Percentiles rank a stretch among this genome's conserved stretches.
phyloP scores from a whole-genome alignment of 2,329 filamentous ascomycete species.

The Colletotrichum tofieldiae region DNA sequence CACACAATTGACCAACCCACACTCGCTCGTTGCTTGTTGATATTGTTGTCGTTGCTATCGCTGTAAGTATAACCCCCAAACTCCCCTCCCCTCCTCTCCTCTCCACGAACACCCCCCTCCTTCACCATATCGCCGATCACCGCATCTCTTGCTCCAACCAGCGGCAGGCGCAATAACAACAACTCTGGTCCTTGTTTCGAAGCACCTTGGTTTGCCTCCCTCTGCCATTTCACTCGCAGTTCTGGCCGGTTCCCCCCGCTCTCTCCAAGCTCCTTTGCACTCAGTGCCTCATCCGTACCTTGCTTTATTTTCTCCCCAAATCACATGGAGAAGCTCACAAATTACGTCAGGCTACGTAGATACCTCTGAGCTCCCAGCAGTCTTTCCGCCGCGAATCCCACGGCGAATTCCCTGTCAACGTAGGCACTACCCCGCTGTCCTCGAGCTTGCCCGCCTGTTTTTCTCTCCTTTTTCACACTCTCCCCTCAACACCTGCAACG shows the following conservation, averaged over 20 bases:
- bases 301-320: slow-evolving; percentile 1
- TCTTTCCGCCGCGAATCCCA: slow-evolving; percentile 29
- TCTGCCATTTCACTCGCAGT: slow-evolving; percentile 9
- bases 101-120: not conserved
- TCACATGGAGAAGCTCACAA: slow-evolving; percentile 40
- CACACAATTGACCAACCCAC: slow-evolving; percentile 17
- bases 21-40: slow-evolving; percentile 31
- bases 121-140: slow-evolving; percentile 30
- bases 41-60: slow-evolving; percentile 24
- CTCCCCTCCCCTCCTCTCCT: not conserved
- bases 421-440: slow-evolving; percentile 38
- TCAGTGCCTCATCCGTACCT: slow-evolving; percentile 6
- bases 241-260: slow-evolving; percentile 8
- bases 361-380: slow-evolving; percentile 29
- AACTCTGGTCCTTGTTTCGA: slow-evolving; percentile 11
- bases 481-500: slow-evolving; percentile 14
- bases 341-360: slow-evolving; percentile 43
- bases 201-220: slow-evolving; percentile 29
- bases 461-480: slow-evolving; percentile 13
- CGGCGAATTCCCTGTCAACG: slow-evolving; percentile 31
- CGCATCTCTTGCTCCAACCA: slow-evolving; percentile 28
- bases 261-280: slow-evolving; percentile 4
- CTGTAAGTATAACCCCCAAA: slow-evolving; percentile 30
- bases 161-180: not conserved
- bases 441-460: slow-evolving; percentile 27